Evolutionary conservation across 148 eudicot genomes (phyloP), one percentile per base, ranked within the genome.

Genomic region (Arctostaphylos glauca): DNA sequence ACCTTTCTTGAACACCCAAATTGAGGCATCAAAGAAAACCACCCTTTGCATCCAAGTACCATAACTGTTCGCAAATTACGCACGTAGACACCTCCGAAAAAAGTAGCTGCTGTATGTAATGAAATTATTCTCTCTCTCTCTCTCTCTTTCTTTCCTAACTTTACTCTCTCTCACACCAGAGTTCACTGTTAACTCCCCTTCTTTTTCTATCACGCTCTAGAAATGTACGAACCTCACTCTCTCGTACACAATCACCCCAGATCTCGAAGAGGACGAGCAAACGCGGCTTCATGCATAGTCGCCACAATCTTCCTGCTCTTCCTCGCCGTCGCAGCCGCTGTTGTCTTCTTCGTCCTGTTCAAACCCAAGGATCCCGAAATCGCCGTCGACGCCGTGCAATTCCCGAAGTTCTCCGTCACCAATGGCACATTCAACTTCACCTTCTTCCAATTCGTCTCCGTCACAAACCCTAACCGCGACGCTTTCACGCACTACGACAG

Each of bases 401-500:
- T 96, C 90, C 98, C 98, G 13, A 83, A 92, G 0, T 96, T 93
- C 87, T 84, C 94, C 53, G 54, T 88, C 92, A 38, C 82, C 67
- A 92, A 89, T 81, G 84, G 87, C 86, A 92, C 95, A 38, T 88
- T 92, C 72, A 87, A 91, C 86, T 92, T 96, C 91, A 94, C 95
- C 70, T 85, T 93, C 92, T 88, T 92, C 91, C 99, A 96, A 80
- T 88, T 82, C 90, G 90, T 90, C 66, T 84, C 98, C 47, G 93
- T 96, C 64, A 87, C 85, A 0, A 96, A 96, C 92, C 99, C 99
- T 14, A 96, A 96, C 88, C 92, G 95, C 13, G 95, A 88, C 90
- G 83, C 87, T 14, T 96, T 96, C 89, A 86, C 97, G 0, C 99
- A 96, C 87, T 94, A 93, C 86, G 98, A 94, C 91, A 90, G 95